phyloP scores from a whole-genome alignment of 371 early-diverging fungal species.

The Apophysomyces sp. region DNA sequence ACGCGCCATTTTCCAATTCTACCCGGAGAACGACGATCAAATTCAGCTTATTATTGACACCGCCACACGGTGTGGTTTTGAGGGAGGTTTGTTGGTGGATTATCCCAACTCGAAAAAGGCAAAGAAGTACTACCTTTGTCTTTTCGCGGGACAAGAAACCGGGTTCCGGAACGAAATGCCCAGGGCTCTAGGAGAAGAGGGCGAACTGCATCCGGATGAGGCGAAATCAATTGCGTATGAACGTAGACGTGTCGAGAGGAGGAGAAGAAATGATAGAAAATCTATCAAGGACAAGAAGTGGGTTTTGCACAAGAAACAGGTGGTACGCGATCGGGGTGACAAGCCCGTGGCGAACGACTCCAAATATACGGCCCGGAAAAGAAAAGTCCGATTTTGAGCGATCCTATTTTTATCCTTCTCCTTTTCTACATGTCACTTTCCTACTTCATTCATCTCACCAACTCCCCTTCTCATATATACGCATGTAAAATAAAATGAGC shows the following conservation, averaged over 20 bases:
- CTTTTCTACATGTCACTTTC: background rate
- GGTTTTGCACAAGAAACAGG: slow-evolving; percentile 91
- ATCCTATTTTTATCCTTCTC: slow-evolving; percentile 1
- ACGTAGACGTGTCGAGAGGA: slow-evolving; percentile 34
- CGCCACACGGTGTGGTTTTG: slow-evolving; percentile 93
- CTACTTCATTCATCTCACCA: slow-evolving; percentile 5
- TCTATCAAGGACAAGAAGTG: slow-evolving; percentile 86
- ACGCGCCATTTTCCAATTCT: slow-evolving; percentile 98
- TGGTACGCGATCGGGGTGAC: slow-evolving; percentile 81
- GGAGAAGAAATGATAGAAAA: slow-evolving; percentile 51
- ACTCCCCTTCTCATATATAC: slow-evolving; percentile 1
- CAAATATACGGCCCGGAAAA: slow-evolving; percentile 96
- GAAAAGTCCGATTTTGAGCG: slow-evolving; percentile 79
- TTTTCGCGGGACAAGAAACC: slow-evolving; percentile 87
- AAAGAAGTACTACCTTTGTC: slow-evolving; percentile 94
- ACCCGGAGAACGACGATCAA: slow-evolving; percentile 96
- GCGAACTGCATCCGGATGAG: slow-evolving; percentile 59
- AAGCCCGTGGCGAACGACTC: slow-evolving; percentile 85
- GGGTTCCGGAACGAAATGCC: slow-evolving; percentile 70
- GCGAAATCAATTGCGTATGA: slow-evolving; percentile 35
- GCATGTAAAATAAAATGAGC: background rate
- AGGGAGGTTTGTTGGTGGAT: slow-evolving; percentile 97
- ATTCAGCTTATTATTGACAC: slow-evolving; percentile 89
- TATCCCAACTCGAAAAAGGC: slow-evolving; percentile 97
- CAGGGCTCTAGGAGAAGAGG: slow-evolving; percentile 75